Conservation (phyloP, 2,329 filamentous ascomycete species). For the Ascochyta koolunga region DNA sequence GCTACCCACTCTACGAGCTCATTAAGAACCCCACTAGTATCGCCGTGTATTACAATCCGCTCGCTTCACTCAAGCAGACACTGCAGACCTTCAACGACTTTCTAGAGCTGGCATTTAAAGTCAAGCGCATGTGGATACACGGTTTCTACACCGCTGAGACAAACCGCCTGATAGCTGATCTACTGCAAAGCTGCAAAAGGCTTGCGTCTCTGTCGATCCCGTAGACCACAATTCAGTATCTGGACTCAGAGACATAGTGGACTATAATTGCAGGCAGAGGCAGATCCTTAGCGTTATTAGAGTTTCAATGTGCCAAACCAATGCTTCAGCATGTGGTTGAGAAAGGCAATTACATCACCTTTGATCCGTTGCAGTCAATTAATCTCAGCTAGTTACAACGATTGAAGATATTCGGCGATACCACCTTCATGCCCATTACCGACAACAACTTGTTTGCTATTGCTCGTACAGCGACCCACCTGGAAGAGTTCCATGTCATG, state of each 20-base stretch:
- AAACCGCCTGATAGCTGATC: conserved; percentile 56
- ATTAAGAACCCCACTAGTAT: conserved; percentile 54
- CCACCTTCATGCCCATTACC: conserved; percentile 58
- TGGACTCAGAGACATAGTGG: conserved; percentile 56
- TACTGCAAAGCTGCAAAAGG: conserved; percentile 55
- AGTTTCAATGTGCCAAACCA: conserved; percentile 59
- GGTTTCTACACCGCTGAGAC: conserved; percentile 60
- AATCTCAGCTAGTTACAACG: conserved; percentile 58
- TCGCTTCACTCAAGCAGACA: conserved; percentile 56
- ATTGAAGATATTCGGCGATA: conserved; percentile 62
- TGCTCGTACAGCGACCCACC: conserved; percentile 57
- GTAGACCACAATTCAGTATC: conserved; percentile 60
- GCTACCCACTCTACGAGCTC: conserved; percentile 56
- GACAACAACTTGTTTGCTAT: conserved; percentile 58
- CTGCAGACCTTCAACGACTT: conserved; percentile 53
- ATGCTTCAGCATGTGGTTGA: conserved; percentile 52
- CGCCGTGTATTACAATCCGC: conserved; percentile 60
- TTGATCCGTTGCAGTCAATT: conserved; percentile 54
- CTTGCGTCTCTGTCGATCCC: conserved; percentile 58
- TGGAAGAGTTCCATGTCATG: conserved; percentile 61
- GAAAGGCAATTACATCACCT: conserved; percentile 50
- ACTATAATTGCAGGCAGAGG: conserved; percentile 54
- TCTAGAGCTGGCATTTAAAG: conserved; percentile 55
- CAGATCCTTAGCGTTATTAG: conserved; percentile 56
- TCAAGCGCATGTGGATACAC: conserved; percentile 61